Base-by-base conservation (phyloP, 1,284 basidiomycete species). In the Athelia sp. region DNA sequence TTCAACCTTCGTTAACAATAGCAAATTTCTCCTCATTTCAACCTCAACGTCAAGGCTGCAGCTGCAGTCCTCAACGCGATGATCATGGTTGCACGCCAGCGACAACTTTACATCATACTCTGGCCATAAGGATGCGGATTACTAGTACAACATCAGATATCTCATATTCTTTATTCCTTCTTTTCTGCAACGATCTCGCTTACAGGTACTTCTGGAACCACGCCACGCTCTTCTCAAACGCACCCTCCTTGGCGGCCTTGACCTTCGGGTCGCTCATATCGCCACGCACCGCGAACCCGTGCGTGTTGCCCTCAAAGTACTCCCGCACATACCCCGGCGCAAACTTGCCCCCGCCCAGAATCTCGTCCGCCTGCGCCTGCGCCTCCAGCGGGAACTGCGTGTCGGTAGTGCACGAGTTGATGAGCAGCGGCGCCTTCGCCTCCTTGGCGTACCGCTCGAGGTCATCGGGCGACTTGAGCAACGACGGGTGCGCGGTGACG, bases 201-300 rank as follows among this genome's bases (percentile, higher is more conserved):
- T 26, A 44, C 43, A 44, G 23, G 19, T 44, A 26, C 18, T 26
- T 44, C 11, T 11, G 4, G 43, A 54, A 63, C 56, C 52, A 67
- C 52, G 55, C 55, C 43, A 69, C 57, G n/a, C 56, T 53, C 34
- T 57, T 54, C 43, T 64, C 59, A 49, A 65, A 63, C 1, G 65
- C 61, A 32, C 65, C 65, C 53, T 70, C 70, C 58, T 68, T 70
- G 0, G 51, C 54, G n/a, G 54, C 53, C 47, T 56, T 56, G 32
- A 54, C 50, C 47, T 56, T 54, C 17, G 58, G 55, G 49, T 70
- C 58, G 48, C 56, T 60, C 55, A 46, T 40, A 40, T 40, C 32
- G n/a, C 76, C 75, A n/a, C 68, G 60, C 6, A 75, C 68, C 3
- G 77, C 69, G 56, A 82, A 84, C 0, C 82, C 82, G 58, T 84